Evolutionary conservation across 2,329 filamentous ascomycete genomes (phyloP).

Genomic region (Diaporthe destruens): DNA sequence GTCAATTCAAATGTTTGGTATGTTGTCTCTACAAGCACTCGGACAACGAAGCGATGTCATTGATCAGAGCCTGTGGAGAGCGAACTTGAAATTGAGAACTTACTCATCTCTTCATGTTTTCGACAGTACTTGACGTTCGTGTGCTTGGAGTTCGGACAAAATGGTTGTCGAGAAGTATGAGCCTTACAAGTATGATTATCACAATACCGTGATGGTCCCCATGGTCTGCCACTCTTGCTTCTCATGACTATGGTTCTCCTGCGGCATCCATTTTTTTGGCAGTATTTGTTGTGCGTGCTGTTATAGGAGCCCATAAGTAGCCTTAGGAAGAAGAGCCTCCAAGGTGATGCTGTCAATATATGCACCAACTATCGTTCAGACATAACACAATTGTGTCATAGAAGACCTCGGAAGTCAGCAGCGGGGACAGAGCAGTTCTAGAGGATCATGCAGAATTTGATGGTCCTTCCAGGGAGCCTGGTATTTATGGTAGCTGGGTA

Average conservation of each 20-base stretch:
- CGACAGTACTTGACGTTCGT: background rate
- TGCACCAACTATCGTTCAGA: background rate
- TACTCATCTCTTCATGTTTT: background rate
- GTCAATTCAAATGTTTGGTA: background rate
- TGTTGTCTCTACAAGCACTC: background rate
- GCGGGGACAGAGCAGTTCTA: background rate
- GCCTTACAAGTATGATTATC: background rate
- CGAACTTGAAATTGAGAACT: background rate
- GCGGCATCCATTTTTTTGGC: background rate
- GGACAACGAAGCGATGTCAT: background rate
- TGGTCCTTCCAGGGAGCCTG: background rate
- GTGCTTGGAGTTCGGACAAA: background rate
- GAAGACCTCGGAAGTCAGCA: background rate
- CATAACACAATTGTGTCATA: background rate
- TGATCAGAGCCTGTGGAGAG: too few species aligned
- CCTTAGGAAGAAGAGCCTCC: background rate
- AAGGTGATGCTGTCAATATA: background rate
- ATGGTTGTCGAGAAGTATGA: background rate
- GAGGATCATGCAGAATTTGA: background rate
- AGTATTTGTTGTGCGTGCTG: background rate
- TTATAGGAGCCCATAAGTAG: background rate
- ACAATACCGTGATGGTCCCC: background rate
- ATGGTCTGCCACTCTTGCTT: background rate
- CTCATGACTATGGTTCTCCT: background rate
- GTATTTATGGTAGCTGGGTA: background rate